These are phyloP conservation scores for Plasmodium reichenowi DNA, from an alignment of 169 alveolate species.

Conservation along the genomic window DNA sequence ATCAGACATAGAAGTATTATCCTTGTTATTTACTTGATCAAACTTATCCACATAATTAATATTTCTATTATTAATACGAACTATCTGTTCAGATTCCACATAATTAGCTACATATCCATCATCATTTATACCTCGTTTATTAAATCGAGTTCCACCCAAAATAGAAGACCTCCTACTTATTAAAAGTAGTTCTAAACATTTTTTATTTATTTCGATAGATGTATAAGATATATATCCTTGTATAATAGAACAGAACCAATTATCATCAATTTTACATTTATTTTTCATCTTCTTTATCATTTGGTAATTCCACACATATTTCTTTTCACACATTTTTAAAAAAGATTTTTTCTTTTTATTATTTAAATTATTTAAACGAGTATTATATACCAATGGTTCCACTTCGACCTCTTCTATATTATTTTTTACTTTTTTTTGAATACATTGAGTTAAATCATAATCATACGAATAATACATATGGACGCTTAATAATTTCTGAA, in stretches of 20 bases:
- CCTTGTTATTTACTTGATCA: not conserved
- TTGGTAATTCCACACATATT: slow-evolving; percentile 68
- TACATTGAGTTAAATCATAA: slow-evolving; percentile 69
- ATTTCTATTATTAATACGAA: slow-evolving; percentile 84
- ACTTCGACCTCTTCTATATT: slow-evolving; percentile 54
- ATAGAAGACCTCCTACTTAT: slow-evolving; percentile 94
- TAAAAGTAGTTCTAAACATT: slow-evolving; percentile 80
- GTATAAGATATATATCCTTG: slow-evolving; percentile 85
- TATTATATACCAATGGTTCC: slow-evolving; percentile 22
- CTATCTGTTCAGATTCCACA: slow-evolving; percentile 95
- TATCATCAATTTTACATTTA: slow-evolving; percentile 66
- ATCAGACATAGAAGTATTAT: not conserved
- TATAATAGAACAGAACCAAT: slow-evolving; percentile 78
- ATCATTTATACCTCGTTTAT: slow-evolving; percentile 94
- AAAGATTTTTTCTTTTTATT: slow-evolving; percentile 9
- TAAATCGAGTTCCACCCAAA: slow-evolving; percentile 96
- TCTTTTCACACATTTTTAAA: slow-evolving; percentile 51
- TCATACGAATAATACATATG: slow-evolving; percentile 76
- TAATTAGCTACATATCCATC: slow-evolving; percentile 93
- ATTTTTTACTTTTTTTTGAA: slow-evolving; percentile 47
- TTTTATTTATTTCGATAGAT: slow-evolving; percentile 76
- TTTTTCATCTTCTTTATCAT: slow-evolving; percentile 63
- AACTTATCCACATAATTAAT: slow-evolving; percentile 82
- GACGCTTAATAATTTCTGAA: slow-evolving; percentile 30
- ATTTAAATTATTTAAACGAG: not conserved